phyloP scores from a whole-genome alignment of 441 rosid genomes.

The Erysimum cheiri region DNA sequence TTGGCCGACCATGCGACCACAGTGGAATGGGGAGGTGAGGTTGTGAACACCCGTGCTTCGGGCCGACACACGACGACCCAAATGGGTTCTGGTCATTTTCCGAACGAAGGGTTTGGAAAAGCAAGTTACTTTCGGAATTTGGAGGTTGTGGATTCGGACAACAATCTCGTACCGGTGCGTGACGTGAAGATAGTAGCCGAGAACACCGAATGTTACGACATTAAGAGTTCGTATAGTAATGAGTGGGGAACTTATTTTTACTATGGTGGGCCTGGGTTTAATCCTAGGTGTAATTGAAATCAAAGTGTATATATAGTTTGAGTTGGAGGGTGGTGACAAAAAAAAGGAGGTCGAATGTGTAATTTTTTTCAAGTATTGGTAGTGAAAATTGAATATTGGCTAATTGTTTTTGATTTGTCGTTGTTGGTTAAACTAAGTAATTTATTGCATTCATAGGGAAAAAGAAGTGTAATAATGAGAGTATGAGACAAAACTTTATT shows the following conservation, averaged over 20 bases:
- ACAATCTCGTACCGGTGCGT: conserved; percentile 59
- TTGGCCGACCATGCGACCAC: conserved; percentile 70
- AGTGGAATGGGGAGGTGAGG: conserved; percentile 83
- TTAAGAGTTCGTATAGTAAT: conserved; percentile 59
- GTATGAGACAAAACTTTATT: not conserved
- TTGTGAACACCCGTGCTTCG: conserved; percentile 68
- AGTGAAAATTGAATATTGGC: conserved; percentile 30
- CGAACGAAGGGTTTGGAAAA: conserved; percentile 66
- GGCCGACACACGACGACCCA: conserved; percentile 72
- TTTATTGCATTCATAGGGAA: conserved; percentile 28
- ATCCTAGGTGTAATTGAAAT: conserved; percentile 58
- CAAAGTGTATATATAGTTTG: conserved; percentile 37
- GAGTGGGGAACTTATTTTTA: conserved; percentile 79
- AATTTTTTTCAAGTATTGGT: conserved; percentile 32
- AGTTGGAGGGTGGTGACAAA: not conserved
- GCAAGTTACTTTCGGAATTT: conserved; percentile 73
- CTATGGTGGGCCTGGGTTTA: conserved; percentile 76
- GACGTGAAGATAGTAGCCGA: conserved; percentile 63
- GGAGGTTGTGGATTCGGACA: conserved; percentile 70
- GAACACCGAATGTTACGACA: conserved; percentile 70
- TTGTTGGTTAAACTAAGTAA: conserved; percentile 12
- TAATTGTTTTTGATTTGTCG: conserved; percentile 9
- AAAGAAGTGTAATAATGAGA: conserved; percentile 17
- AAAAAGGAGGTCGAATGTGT: conserved; percentile 16
- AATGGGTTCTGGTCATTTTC: conserved; percentile 80